Conservation (phyloP, 768 basidiomycete species). For the Russula ochroleuca region DNA sequence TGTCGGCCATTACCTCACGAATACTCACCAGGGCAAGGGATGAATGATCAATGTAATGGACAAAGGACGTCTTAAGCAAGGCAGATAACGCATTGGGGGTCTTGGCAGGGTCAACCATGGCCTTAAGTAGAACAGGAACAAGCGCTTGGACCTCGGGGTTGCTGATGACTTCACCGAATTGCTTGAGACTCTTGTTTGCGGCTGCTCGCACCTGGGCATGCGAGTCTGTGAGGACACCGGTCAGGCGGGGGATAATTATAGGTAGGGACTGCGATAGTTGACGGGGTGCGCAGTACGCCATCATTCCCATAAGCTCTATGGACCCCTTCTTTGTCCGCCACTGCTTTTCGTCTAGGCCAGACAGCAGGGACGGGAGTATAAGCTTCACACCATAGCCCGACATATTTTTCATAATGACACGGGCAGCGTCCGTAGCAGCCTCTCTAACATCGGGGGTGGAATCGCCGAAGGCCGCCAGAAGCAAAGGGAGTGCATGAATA, state of each 20-base stretch:
- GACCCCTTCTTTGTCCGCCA: constrained; percentile 98
- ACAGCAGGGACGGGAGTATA: constrained; percentile 83
- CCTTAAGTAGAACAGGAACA: constrained; percentile 86
- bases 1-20: constrained; percentile 1
- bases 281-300: constrained; percentile 96
- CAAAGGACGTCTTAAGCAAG: constrained; percentile 90
- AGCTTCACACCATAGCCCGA: constrained; percentile 95
- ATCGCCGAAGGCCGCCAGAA: constrained; percentile 86
- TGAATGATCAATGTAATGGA: constrained; percentile 97
- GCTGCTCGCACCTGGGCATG: constrained; percentile 92
- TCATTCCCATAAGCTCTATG: constrained; percentile 93
- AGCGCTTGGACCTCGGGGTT: constrained; percentile 95
- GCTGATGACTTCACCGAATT: constrained; percentile 96
- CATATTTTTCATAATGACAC: constrained; percentile 92
- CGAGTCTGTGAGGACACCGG: constrained; percentile 92
- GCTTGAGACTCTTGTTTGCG: constrained; percentile 93
- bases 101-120: constrained; percentile 91
- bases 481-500: constrained; percentile 73
- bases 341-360: constrained; percentile 94
- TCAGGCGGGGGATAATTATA: constrained; percentile 93
- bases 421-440: constrained; percentile 86
- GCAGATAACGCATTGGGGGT: constrained; percentile 81
- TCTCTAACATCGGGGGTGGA: constrained; percentile 83
- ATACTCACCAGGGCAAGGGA: constrained; percentile 80
- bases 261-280: constrained; percentile 94